A percentile compares a stretch with the other conserved stretches of the same genome.
Conservation (phyloP, 2,329 filamentous ascomycete genomes). For the Paecilomyces formosus region DNA sequence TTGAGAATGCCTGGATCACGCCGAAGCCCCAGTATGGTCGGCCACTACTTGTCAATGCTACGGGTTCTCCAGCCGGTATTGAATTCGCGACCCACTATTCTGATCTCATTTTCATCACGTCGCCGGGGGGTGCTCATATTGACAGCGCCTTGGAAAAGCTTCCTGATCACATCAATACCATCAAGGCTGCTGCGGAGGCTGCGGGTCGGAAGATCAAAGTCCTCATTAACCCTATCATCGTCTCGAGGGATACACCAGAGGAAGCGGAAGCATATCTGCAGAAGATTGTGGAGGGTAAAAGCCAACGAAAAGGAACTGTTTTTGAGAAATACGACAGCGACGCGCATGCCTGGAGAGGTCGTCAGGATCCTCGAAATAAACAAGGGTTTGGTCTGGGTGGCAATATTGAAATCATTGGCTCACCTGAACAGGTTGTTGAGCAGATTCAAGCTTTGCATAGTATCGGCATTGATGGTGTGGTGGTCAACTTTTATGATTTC, state of each 20-base stretch:
- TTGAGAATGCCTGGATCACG: conserved; percentile 16
- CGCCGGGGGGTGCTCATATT: conserved; percentile 13
- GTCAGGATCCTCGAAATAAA: conserved; percentile 10
- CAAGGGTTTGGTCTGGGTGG: conserved; percentile 10
- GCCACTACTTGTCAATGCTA: conserved; percentile 14
- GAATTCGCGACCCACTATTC: conserved; percentile 14
- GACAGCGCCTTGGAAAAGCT: conserved; percentile 14
- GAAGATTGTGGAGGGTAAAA: conserved; percentile 8
- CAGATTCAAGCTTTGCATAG: conserved; percentile 11
- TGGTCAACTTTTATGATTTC: conserved; percentile 15
- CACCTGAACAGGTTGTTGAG: conserved; percentile 13
- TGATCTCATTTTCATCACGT: conserved; percentile 16
- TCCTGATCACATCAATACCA: conserved; percentile 14
- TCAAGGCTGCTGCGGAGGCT: conserved; percentile 12
- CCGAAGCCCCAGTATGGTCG: conserved; percentile 14
- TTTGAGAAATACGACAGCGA: conserved; percentile 8
- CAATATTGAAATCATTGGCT: conserved; percentile 16
- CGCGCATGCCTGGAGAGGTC: conserved; percentile 15
- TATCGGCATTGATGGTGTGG: conserved; percentile 15
- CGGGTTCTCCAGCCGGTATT: conserved; percentile 13
- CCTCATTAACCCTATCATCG: conserved; percentile 14
- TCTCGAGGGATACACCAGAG: conserved; percentile 14
- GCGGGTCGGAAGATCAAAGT: conserved; percentile 10
- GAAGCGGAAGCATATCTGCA: conserved; percentile 13
- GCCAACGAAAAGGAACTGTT: background rate